These are phyloP conservation scores for Acanthamoeba royreba DNA, from an alignment of 208 protist genomes.

Conservation along the genomic window DNA sequence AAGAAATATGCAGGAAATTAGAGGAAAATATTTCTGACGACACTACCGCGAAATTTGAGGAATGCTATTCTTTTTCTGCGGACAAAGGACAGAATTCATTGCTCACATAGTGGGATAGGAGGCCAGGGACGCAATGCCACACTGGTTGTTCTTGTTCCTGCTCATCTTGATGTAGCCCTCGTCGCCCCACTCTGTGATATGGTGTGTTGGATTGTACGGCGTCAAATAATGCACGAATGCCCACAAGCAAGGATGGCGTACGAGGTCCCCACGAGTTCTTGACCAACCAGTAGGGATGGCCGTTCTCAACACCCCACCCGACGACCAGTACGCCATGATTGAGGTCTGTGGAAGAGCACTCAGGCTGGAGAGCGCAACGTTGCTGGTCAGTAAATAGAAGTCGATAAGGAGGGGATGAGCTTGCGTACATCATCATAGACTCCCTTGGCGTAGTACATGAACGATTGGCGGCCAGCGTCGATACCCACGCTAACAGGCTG, in stretches of 20 bases:
- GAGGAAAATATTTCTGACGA: no score
- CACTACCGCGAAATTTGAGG: no score
- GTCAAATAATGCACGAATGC: no score
- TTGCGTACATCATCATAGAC: slow-evolving; percentile 77
- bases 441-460: slow-evolving; percentile 79
- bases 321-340: slow-evolving; percentile 77
- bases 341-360: slow-evolving; percentile 72
- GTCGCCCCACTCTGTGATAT: slow-evolving; percentile 69
- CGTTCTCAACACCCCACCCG: slow-evolving; percentile 71
- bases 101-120: neutral
- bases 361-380: neutral
- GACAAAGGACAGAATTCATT: no score
- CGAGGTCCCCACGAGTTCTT: slow-evolving; percentile 84
- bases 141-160: slow-evolving; percentile 16
- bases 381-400: no score
- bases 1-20: no score
- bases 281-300: slow-evolving; percentile 81
- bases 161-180: slow-evolving; percentile 76
- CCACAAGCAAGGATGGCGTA: neutral
- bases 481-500: slow-evolving; percentile 83
- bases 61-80: no score
- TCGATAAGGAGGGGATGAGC: neutral
- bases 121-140: slow-evolving; percentile 20
- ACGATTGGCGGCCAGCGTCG: slow-evolving; percentile 82
- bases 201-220: no score